phyloP scores from a whole-genome alignment of 129 eudicot genomes.

The Heracleum sosnowskyi region DNA sequence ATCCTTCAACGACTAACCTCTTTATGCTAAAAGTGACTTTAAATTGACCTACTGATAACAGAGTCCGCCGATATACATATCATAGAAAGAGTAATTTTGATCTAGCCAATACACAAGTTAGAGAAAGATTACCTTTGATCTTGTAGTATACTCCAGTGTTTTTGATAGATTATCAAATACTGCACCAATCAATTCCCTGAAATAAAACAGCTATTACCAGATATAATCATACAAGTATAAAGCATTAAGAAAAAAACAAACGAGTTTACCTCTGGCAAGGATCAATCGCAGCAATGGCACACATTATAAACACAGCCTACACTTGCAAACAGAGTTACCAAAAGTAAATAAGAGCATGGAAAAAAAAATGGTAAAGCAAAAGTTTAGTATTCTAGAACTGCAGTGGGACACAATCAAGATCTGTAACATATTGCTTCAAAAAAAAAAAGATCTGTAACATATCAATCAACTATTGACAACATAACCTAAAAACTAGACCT shows the following conservation, averaged over 20 bases:
- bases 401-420: neutral
- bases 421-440: no score
- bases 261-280: constrained; percentile 57
- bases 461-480: neutral
- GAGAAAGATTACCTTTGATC: constrained; percentile 54
- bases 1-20: neutral
- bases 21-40: neutral
- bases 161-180: constrained; percentile 68
- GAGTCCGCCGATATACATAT: neutral
- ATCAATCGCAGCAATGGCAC: constrained; percentile 80
- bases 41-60: neutral
- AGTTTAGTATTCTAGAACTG: neutral
- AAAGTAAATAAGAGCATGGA: constrained; percentile 1
- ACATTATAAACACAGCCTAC: constrained; percentile 90
- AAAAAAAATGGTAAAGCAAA: neutral
- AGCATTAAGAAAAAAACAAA: neutral
- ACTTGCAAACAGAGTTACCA: constrained; percentile 16
- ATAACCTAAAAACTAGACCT: neutral
- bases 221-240: constrained; percentile 4
- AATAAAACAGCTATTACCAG: constrained; percentile 17
- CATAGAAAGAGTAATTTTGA: constrained; percentile 44
- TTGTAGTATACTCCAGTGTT: constrained; percentile 48
- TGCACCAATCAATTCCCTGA: constrained; percentile 77
- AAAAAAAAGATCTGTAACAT: no score
- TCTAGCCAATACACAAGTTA: constrained; percentile 16